Percentiles rank a stretch among this genome's conserved stretches.
Evolutionary conservation across 139 green algal genomes (phyloP).

Genomic region (Asterochloris sp.): DNA sequence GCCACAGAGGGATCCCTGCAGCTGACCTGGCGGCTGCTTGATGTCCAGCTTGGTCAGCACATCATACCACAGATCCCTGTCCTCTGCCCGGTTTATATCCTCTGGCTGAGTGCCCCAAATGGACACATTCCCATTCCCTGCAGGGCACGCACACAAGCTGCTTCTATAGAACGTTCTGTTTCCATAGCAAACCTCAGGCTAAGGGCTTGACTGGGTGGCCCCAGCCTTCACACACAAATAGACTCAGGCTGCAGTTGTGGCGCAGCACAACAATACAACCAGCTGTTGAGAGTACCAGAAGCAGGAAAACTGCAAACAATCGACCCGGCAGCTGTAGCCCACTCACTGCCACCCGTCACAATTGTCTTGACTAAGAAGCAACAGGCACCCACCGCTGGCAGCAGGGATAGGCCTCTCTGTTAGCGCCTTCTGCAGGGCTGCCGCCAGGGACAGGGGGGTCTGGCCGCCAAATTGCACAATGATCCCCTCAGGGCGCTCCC

Average conservation of each 20-base stretch:
- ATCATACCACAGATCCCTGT: slow-evolving; percentile 80
- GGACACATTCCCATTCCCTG: slow-evolving; percentile 78
- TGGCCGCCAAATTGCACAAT: slow-evolving; percentile 99
- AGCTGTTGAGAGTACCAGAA: too few species aligned
- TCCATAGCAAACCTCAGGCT: too few species aligned
- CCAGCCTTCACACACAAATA: too few species aligned
- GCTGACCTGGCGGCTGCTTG: slow-evolving; percentile 65
- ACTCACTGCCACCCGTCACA: too few species aligned
- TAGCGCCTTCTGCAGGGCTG: slow-evolving; percentile 72
- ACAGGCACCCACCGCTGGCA: slow-evolving; percentile 46
- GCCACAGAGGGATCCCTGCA: too few species aligned
- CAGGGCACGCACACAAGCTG: not conserved
- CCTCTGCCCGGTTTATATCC: slow-evolving; percentile 95
- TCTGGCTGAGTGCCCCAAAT: slow-evolving; percentile 97
- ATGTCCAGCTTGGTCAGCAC: slow-evolving; percentile 82
- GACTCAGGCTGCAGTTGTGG: too few species aligned
- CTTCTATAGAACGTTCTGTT: too few species aligned
- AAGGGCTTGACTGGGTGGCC: too few species aligned
- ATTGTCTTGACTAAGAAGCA: not conserved
- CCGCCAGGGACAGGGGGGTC: slow-evolving; percentile 94
- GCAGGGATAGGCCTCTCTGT: slow-evolving; percentile 71
- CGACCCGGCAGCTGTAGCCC: too few species aligned
- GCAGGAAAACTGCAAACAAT: too few species aligned
- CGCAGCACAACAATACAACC: too few species aligned
- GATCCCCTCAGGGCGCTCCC: slow-evolving; percentile 95